A percentile compares a stretch with the other conserved stretches of the same genome.
Evolutionary conservation across 306 rosid genomes (phyloP).

Genomic region (Chamaecrista fasciculata): DNA sequence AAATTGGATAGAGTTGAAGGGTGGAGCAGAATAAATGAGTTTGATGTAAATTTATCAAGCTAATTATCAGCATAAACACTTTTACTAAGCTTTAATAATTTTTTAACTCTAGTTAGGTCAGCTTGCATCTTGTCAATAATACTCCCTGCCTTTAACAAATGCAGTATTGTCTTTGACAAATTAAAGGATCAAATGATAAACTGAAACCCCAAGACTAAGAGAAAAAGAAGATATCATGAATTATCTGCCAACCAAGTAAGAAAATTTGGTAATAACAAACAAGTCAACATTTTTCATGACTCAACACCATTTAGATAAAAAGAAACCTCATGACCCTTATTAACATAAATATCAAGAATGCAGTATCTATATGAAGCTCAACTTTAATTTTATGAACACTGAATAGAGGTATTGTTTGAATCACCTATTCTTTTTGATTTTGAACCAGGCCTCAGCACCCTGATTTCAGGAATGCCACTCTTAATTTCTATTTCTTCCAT

Average conservation of each 20-base stretch:
- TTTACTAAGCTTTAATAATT: neutral
- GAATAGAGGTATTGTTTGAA: slow-evolving; percentile 29
- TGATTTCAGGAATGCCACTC: slow-evolving; percentile 53
- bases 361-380: neutral
- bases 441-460: slow-evolving; percentile 92
- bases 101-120: neutral
- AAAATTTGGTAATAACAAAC: neutral
- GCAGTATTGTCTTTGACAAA: neutral
- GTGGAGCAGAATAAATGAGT: neutral
- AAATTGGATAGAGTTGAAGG: neutral
- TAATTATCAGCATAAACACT: neutral
- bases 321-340: slow-evolving; percentile 6
- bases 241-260: slow-evolving; percentile 11
- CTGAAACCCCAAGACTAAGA: neutral
- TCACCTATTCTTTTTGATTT: slow-evolving; percentile 77
- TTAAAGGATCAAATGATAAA: slow-evolving; percentile 13
- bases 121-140: neutral
- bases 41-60: neutral
- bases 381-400: slow-evolving; percentile 10
- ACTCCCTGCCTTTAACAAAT: neutral
- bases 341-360: neutral
- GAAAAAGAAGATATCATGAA: neutral
- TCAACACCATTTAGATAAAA: neutral
- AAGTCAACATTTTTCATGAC: neutral
- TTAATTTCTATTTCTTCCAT: slow-evolving; percentile 53